Evolutionary conservation across 2,329 filamentous ascomycete genomes (phyloP), one percentile per base, ranked within the genome.

Genomic region (Emergomyces africanus): DNA sequence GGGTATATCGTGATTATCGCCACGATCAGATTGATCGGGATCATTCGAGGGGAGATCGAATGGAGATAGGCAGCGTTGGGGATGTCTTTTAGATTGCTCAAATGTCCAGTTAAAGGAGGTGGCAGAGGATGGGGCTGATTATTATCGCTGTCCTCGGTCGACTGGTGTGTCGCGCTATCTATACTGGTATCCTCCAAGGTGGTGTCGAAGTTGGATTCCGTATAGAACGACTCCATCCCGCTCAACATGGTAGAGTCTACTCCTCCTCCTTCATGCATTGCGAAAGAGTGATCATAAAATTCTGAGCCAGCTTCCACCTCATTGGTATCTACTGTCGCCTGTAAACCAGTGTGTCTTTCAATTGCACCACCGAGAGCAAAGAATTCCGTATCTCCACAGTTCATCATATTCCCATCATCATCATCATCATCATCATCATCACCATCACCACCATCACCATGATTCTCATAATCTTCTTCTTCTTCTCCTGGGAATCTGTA

Each of bases 1-100:
- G 84, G 79, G 0, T 86, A 80, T 54, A 90, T 79, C 14, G 86
- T 84, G 62, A 95, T 85, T 53, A 96, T 78, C 2, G 86, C 89
- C 12, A 85, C 88, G n/a, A 96, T 81, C 5, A 96, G 71, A 69
- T 90, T 90, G 30, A 91, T 82, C 0, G 89, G 90, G 69, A 91
- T 83, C 0, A 89, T 95, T 68, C 90, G 87, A 0, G 90, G 91
- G 35, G 80, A 77, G 53, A 95, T 86, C 0, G 81, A 81, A 10
- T 78, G 69, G 5, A 96, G 77, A 65, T 87, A 82, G 2, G 70
- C 68, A 0, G 88, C 85, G 23, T 78, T 79, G 0, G 91, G 91
- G 10, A 96, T 77, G 61, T 86, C 82, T 57, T 81, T 79, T 15
- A 96, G 76, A 66, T 89, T 78, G 35, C 77, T 84, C 46, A 90